Base-by-base conservation (phyloP, 306 rosid species). In the Gastrolobium villosum region DNA sequence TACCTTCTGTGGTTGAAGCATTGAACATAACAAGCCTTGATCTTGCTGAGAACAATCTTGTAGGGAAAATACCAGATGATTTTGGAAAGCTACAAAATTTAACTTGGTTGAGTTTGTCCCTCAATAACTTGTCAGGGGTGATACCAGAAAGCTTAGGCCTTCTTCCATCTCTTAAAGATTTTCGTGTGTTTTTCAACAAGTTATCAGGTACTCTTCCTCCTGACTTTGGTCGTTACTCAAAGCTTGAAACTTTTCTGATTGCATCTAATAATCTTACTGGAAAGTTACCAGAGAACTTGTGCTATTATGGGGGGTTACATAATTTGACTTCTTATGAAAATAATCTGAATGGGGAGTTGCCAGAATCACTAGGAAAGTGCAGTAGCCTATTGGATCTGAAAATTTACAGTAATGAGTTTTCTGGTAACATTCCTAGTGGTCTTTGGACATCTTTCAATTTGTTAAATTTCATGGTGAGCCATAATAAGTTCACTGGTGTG, bases 121-220 rank as follows among this genome's bases (percentile, higher is more conserved):
- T 67, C 3, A 81, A 81, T 75, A 35, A 20, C 6, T 81, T 81
- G 61, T 66, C 84, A 57, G 84, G 81, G 46, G 59, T 6, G 63
- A 59, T 81, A 37, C 84, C 84, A 39, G 65, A 75, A 67, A 75
- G 52, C 31, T 6, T 81, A 30, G 84, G 77, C 26, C 50, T 0
- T 37, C 77, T 81, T 81, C 81, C 65, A 8, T n/a, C 40, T 57
- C 65, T 81, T 6, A 57, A 2, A 0, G 72, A 68, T 75, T 81
- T 81, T 67, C 84, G 36, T 0, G 59, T 81, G 7, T 81, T 75
- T 59, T 10, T 11, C 5, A 81, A 81, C 81, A 75, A 67, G 0
- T 67, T 81, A 39, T 74, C 84, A 75, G 84, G 81, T 75, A 59
- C 66, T 75, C 50, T 81, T 81, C 81, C 84, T 57, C 65, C 81